A percentile compares a stretch with the other conserved stretches of the same genome.
Conservation (phyloP, 1,284 basidiomycete species). For the Moesziomyces antarcticus region DNA sequence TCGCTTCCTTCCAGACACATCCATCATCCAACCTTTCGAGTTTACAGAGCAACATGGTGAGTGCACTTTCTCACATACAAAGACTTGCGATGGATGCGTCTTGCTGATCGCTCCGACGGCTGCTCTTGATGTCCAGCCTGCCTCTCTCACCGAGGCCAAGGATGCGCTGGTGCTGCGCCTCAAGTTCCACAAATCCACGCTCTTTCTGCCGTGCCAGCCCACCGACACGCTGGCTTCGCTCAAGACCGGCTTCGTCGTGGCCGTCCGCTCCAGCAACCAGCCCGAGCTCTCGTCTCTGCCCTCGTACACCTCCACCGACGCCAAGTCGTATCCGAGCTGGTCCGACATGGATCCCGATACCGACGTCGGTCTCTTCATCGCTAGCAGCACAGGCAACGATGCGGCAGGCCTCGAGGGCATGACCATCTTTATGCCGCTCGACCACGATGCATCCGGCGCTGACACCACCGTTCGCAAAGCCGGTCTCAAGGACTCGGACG, state of each 20-base stretch:
- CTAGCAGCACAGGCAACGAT: conserved; percentile 24
- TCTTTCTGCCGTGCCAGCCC: conserved; percentile 40
- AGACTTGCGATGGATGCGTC: too few species aligned
- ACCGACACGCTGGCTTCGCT: conserved; percentile 19
- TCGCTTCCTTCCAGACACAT: background rate
- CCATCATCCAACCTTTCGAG: too few species aligned
- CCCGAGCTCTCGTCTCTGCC: conserved; percentile 24
- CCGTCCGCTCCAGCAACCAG: conserved; percentile 29
- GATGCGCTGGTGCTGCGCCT: conserved; percentile 41
- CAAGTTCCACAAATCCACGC: conserved; percentile 46
- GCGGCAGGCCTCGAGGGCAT: conserved; percentile 13
- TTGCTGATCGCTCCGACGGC: too few species aligned
- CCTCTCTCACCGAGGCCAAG: conserved; percentile 28
- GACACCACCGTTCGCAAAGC: conserved; percentile 36
- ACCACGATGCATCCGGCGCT: conserved; percentile 16
- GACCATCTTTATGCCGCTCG: conserved; percentile 45
- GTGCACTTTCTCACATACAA: too few species aligned
- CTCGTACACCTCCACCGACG: conserved; percentile 22
- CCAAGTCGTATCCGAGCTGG: conserved; percentile 34
- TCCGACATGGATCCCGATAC: conserved; percentile 22
- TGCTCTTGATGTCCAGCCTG: conserved; percentile 9
- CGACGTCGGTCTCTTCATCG: conserved; percentile 42
- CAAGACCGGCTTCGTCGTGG: conserved; percentile 30
- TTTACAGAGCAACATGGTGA: background rate
- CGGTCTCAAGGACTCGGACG: conserved; percentile 44